Base-by-base conservation (phyloP, 108 stramenopile species). In the Nitzschia sp. region DNA sequence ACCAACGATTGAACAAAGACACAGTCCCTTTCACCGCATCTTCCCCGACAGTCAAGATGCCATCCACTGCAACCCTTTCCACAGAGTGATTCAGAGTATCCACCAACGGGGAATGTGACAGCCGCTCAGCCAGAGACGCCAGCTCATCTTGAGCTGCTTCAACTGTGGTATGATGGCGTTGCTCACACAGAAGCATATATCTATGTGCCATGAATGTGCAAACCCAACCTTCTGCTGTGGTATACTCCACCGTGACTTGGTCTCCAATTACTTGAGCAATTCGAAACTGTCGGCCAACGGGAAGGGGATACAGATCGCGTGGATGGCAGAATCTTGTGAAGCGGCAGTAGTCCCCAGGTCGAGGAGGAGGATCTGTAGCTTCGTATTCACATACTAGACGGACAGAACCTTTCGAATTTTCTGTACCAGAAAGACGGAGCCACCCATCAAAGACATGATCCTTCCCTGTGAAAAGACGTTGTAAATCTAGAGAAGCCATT, bases 371-470 rank as follows among this genome's bases (percentile, higher is more conserved):
- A 65, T 91, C 89, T 26, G 76, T 80, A 10, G 82, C 65, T 63
- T 91, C 89, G 75, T 94, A 94, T 55, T 94, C 93, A 46, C 83
- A 85, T 8, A 90, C 82, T 15, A 94, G 62, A 6, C 90, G 85
- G 2, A 91, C 80, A 24, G 68, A 54, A 14, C 70, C 68, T 37
- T 65, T 55, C 15, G 55, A 67, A 2, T 43, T 63, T 50, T 17
- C 58, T 15, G 69, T 75, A 25, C 57, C 79, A 24, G 65, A 58
- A 15, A 79, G 53, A 3, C 64, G 68, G 43, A 83, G 64, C 93
- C 93, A 94, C 24, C 76, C 74, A 51, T 94, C 93, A 51, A 91
- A 70, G 17, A 74, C 76, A 19, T 73, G 40, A 5, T 71, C 75
- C 58, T 78, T 83, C 0, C 93, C 93, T 12, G 90, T 90, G 3